Base-by-base conservation (phyloP, 139 green algal genomes). In the Pleodorina starrii region DNA sequence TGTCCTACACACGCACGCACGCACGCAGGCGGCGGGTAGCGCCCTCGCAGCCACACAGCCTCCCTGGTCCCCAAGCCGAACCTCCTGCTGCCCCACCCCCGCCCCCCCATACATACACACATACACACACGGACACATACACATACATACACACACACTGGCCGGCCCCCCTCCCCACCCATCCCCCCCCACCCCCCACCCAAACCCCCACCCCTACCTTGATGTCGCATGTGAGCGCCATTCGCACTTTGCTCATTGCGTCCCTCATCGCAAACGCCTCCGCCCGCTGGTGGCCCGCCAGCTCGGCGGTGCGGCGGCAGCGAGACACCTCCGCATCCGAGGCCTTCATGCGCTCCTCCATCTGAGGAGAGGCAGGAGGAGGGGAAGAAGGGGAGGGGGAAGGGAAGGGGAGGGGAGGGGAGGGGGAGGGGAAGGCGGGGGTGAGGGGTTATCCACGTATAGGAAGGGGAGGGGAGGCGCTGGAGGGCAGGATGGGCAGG, bases 231-330 rank as follows among this genome's bases (percentile, higher is more conserved):
- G 63, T 48, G n/a, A 88, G 32, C 35, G 76, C 32, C 35, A 81
- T 73, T 3, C 83, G 46, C 35, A 60, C 83, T n/a, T 44, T 51
- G 5, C 12, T 88, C 83, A 73, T 80, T 19, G 83, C 68, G 69
- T 88, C 83, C 46, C 83, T 44, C 83, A 81, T 69, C 11, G 83
- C 83, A 9, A 88, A 81, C 35, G 68, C 83, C 83, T 88, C 83
- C 0, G 83, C 83, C 7, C 83, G 83, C 83, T 88, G 83, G 60
- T 51, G 35, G 17, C 75, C 68, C 68, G 83, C 83, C 68, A 81
- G 44, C 83, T 81, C 83, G 32, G 57, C 68, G 46, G 83, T 59
- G 36, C 83, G 68, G 38, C 83, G 66, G 68, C 32, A 69, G 19
- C 68, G 68, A 14, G 4, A 35, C 11, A 63, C 36, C 25, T 81